phyloP scores from a whole-genome alignment of 208 protist genomes.

The Blastocrithidia nonstop region DNA sequence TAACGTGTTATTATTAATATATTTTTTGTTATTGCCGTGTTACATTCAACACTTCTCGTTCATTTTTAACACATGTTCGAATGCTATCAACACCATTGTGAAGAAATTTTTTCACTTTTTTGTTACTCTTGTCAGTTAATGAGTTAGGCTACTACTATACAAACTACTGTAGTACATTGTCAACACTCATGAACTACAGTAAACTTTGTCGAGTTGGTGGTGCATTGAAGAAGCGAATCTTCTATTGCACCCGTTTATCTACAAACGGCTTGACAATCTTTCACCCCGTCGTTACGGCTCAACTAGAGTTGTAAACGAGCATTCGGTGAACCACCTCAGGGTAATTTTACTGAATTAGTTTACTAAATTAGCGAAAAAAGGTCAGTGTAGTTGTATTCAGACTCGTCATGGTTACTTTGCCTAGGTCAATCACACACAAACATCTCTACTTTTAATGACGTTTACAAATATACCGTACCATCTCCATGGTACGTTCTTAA shows the following conservation, averaged over 20 bases:
- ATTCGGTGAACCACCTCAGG: constrained; percentile 64
- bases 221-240: constrained; percentile 53
- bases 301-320: constrained; percentile 66
- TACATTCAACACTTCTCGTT: no score
- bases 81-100: no score
- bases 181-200: constrained; percentile 17
- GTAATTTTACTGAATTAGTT: constrained; percentile 59
- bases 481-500: constrained; percentile 55
- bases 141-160: no score
- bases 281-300: constrained; percentile 56
- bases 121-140: no score
- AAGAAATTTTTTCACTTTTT: no score
- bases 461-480: constrained; percentile 21
- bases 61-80: no score
- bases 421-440: constrained; percentile 62
- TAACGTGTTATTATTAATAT: no score
- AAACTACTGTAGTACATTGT: constrained; percentile 34
- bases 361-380: constrained; percentile 31
- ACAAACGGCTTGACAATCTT: constrained; percentile 61
- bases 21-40: no score
- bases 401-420: constrained; percentile 34
- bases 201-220: constrained; percentile 21
- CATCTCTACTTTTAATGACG: constrained; percentile 29
- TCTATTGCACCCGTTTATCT: constrained; percentile 53
- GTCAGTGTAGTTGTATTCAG: constrained; percentile 30